Evolutionary conservation across 2,329 filamentous ascomycete species (phyloP), one percentile per base, ranked within the genome.

Genomic region (Orbilia oligospora): DNA sequence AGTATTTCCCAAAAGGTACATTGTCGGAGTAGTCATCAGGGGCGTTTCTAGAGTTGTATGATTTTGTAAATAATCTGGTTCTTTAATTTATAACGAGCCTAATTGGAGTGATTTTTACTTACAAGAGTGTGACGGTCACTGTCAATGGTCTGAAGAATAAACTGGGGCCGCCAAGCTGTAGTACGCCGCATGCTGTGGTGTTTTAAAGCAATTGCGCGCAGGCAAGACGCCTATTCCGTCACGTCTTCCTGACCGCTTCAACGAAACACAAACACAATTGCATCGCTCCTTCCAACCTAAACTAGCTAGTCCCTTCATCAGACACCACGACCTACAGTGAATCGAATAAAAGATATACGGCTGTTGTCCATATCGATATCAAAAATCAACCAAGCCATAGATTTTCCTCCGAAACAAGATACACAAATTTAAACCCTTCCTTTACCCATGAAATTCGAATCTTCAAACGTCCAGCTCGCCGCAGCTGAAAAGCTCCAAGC

Each of bases 401-500:
- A 33, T 5, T 6, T 3, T 18, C 3, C 2, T 8, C 1, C 5
- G 14, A 24, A 24, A 51, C 46, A 51, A 51, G 10, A 12, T 5
- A 51, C 12, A 6, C 22, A 51, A 51, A 5, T 10, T n/a, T 38
- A 30, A n/a, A n/a, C n/a, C n/a, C n/a, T n/a, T 46, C 20, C 30
- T 16, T 48, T 22, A 24, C 18, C 61, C 18, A 72, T 73, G 71
- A 38, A 48, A 53, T 76, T 75, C 51, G 70, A 75, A 49, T 72
- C 71, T 2, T 73, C 69, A 22, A 79, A 75, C 30, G 76, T 73
- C 5, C 65, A 73, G 76, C 70, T 70, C 56, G 71, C 48, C 8
- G 70, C 63, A 36, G 70, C 69, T 49, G 70, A 80, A 58, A 75
- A 80, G 61, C 79, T 81, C n/a, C 81, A 81, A 27, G 53, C 36